These are phyloP conservation scores for Syzygium jambos DNA, from an alignment of 345 rosid genomes.

Conservation along the genomic window DNA sequence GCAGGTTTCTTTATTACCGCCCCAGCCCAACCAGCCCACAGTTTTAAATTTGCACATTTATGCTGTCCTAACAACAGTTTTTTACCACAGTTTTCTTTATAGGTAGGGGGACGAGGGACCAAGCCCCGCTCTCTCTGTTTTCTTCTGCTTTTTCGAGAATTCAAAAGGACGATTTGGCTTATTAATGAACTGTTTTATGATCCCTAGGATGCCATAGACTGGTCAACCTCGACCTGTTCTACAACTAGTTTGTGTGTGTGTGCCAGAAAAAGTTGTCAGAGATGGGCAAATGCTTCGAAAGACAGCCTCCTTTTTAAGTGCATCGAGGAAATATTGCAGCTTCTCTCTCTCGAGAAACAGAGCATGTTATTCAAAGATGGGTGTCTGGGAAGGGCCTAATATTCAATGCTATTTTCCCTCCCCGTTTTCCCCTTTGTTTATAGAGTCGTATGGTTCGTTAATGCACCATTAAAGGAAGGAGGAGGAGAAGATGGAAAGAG, in stretches of 20 bases:
- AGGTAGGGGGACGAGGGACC: background rate
- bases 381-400: background rate
- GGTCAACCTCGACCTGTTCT: background rate
- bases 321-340: background rate
- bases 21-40: background rate
- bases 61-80: background rate
- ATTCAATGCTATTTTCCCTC: background rate
- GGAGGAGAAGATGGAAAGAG: background rate
- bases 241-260: background rate
- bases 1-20: background rate
- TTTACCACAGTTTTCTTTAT: background rate
- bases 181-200: background rate
- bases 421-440: background rate
- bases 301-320: background rate
- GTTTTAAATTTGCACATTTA: background rate
- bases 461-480: background rate
- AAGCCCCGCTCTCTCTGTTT: background rate
- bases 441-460: background rate
- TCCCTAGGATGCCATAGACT: background rate
- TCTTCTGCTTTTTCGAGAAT: background rate
- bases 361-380: background rate
- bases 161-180: background rate
- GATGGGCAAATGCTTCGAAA: background rate
- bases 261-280: background rate
- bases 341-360: background rate